Conservation (phyloP, 345 rosid genomes). For the Citrus glauca region DNA sequence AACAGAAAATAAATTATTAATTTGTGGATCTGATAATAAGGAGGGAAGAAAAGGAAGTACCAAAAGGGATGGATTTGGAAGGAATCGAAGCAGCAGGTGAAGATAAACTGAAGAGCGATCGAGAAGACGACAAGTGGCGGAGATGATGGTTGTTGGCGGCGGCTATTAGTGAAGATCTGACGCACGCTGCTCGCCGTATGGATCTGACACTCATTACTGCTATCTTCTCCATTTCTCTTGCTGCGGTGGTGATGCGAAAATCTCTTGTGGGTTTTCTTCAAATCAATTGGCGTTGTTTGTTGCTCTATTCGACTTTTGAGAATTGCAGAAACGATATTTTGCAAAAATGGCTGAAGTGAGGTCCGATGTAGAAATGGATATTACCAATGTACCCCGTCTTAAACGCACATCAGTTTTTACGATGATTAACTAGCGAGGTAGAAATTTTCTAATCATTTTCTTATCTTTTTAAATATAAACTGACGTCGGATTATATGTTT, state of each 20-base stretch:
- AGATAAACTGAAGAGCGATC: neutral
- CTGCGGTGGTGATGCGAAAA: neutral
- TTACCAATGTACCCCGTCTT: too few relatives aligned
- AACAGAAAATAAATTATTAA: neutral
- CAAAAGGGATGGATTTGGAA: neutral
- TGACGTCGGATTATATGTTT: too few relatives aligned
- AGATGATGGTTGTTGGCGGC: neutral
- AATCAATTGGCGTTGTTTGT: too few relatives aligned
- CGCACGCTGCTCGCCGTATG: neutral
- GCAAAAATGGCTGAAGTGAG: too few relatives aligned
- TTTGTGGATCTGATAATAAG: neutral
- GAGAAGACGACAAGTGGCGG: neutral
- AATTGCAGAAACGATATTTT: too few relatives aligned
- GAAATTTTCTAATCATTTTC: too few relatives aligned
- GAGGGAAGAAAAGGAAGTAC: conserved; percentile 1
- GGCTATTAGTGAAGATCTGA: conserved; percentile 1
- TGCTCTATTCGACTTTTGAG: too few relatives aligned
- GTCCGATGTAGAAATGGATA: too few relatives aligned
- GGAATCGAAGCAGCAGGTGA: neutral
- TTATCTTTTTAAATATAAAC: too few relatives aligned
- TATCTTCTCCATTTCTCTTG: neutral
- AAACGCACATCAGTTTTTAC: too few relatives aligned
- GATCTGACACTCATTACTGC: neutral
- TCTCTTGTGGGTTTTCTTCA: neutral
- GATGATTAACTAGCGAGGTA: too few relatives aligned